Conservation (phyloP, 2,329 filamentous ascomycete species). For the Alternaria angustiovoidea region DNA sequence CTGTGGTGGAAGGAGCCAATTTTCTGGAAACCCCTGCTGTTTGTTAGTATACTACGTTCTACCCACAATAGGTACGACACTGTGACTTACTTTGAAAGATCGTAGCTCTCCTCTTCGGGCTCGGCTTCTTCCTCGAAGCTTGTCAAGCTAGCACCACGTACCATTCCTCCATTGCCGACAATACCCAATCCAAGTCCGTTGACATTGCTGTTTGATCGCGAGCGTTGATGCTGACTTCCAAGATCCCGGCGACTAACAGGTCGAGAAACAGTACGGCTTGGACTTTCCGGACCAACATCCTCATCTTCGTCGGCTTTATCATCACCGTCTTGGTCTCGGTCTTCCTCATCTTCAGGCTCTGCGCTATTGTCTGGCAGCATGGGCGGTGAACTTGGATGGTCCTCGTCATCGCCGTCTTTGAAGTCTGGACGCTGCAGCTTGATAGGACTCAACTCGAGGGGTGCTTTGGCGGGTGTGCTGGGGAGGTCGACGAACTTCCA, state of each 20-base stretch:
- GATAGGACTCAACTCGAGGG: constrained; percentile 46
- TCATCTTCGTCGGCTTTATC: constrained; percentile 46
- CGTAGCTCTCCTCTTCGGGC: constrained; percentile 57
- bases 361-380: constrained; percentile 37
- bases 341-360: constrained; percentile 42
- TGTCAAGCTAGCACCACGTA: constrained; percentile 45
- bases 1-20: constrained; percentile 57
- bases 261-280: constrained; percentile 45
- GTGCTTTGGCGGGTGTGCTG: constrained; percentile 69
- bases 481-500: constrained; percentile 85
- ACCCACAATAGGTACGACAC: neutral
- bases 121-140: constrained; percentile 53
- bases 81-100: constrained; percentile 58
- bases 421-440: constrained; percentile 45
- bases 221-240: constrained; percentile 35
- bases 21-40: constrained; percentile 57
- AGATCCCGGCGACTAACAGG: constrained; percentile 46
- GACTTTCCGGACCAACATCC: constrained; percentile 45
- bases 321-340: constrained; percentile 43
- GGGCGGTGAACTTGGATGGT: constrained; percentile 47
- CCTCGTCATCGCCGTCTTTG: constrained; percentile 42
- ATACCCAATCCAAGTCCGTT: constrained; percentile 34
- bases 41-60: constrained; percentile 27
- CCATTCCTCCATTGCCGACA: constrained; percentile 42
- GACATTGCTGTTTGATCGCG: constrained; percentile 44